phyloP scores from a whole-genome alignment of 768 basidiomycete genomes.

The Galerina sulciceps region DNA sequence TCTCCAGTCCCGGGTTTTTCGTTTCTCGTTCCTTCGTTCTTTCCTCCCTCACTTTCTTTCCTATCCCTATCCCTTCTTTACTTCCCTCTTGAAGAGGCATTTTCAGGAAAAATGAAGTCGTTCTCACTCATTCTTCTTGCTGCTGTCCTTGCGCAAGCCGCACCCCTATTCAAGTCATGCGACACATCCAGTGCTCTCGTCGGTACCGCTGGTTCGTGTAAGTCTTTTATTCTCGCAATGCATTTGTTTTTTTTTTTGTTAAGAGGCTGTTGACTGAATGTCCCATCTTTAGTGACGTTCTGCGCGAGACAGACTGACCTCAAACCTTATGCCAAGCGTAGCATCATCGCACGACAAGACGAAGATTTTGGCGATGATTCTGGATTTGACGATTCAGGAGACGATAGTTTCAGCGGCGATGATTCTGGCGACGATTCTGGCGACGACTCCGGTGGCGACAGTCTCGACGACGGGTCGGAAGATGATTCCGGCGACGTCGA shows the following conservation, averaged over 20 bases:
- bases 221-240: background rate
- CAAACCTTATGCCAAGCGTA: slow-evolving; percentile 13
- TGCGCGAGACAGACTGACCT: slow-evolving; percentile 13
- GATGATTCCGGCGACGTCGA: slow-evolving; percentile 9
- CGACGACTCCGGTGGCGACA: slow-evolving; percentile 11
- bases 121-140: slow-evolving; percentile 20
- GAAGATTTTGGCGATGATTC: slow-evolving; percentile 17
- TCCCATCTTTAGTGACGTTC: background rate
- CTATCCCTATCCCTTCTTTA: slow-evolving; percentile 4
- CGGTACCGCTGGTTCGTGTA: slow-evolving; percentile 8
- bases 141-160: slow-evolving; percentile 18
- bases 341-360: slow-evolving; percentile 22
- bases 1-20: slow-evolving; percentile 17
- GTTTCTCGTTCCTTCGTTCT: slow-evolving; percentile 15
- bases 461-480: slow-evolving; percentile 13
- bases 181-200: slow-evolving; percentile 3
- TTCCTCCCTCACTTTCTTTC: slow-evolving; percentile 9
- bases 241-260: background rate
- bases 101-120: slow-evolving; percentile 16
- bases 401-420: background rate
- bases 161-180: slow-evolving; percentile 14
- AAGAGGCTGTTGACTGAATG: background rate
- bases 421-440: slow-evolving; percentile 4
- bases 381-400: background rate
- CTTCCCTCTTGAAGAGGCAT: slow-evolving; percentile 24